Evolutionary conservation across 2,329 filamentous ascomycete genomes (phyloP), one percentile per base, ranked within the genome.

Genomic region (Fusarium neocosmosporiellum): DNA sequence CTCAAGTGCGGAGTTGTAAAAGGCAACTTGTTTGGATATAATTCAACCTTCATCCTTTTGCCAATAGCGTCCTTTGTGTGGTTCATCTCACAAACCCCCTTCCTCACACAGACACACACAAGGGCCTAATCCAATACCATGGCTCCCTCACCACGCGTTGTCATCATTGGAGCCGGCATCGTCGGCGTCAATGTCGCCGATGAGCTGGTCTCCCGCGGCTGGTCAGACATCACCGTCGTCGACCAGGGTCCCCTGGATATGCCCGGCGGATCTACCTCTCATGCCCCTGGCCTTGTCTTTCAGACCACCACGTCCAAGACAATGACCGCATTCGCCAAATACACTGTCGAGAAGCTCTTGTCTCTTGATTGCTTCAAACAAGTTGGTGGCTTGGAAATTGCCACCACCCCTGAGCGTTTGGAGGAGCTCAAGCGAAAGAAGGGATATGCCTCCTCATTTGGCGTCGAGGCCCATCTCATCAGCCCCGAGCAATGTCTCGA

Each of bases 221-320:
- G 90, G 89, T 86, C 78, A 62, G 80, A 91, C 78, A 89, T 92
- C 78, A 91, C 89, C 20, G 89, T 92, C 58, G 81, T 92, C 70
- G 90, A 92, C 71, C 90, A 92, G 78, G 90, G 90, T 0, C 90
- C 90, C 4, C 78, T 92, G 71, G 81, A 84, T 66, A 87, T 91
- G 85, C 90, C 90, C 0, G 90, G 90, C 29, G 90, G 90, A 50
- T 92, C 90, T 31, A 91, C 90, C 8, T 91, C 89, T 8, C 90
- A 92, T 71, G 90, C 90, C 6, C 90, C 90, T 0, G 90, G 90
- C 1, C 84, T 92, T 4, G 89, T 92, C 0, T 92, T 91, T 74
- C 89, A 92, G 76, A 91, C 88, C 9, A 91, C 88, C 59, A 78
- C 83, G 2, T 89, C 86, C 55, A 89, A 87, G 77, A 87, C 87